A percentile compares a stretch with the other conserved stretches of the same genome.
Evolutionary conservation across 2,329 filamentous ascomycete genomes (phyloP).

Genomic region (Botrytis fragariae): DNA sequence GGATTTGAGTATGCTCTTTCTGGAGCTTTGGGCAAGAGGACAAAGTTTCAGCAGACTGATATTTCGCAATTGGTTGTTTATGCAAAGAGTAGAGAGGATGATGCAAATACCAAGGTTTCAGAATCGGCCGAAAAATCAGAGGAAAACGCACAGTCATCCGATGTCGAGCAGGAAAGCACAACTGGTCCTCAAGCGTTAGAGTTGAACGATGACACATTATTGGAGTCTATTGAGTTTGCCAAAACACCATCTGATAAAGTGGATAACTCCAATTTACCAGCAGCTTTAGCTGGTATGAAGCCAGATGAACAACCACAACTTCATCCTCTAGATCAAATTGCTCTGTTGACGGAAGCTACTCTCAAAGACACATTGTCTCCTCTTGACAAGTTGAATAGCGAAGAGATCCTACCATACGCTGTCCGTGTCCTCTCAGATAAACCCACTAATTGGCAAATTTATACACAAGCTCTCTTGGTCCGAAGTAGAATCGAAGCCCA

Average conservation of each 20-base stretch:
- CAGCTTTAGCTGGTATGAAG: conserved; percentile 61
- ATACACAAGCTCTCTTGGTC: conserved; percentile 88
- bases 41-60: conserved; percentile 74
- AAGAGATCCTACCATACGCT: conserved; percentile 90
- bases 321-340: conserved; percentile 81
- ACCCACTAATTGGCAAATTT: conserved; percentile 95
- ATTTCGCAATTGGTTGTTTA: conserved; percentile 88
- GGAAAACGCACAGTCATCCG: conserved; percentile 25
- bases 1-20: conserved; percentile 79
- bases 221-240: conserved; percentile 82
- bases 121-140: conserved; percentile 27
- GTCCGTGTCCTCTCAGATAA: conserved; percentile 83
- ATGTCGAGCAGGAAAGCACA: conserved; percentile 39
- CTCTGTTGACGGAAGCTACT: conserved; percentile 81
- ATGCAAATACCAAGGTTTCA: conserved; percentile 20
- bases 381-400: conserved; percentile 79
- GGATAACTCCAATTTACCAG: conserved; percentile 53
- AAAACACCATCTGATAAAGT: conserved; percentile 46
- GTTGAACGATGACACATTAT: conserved; percentile 87
- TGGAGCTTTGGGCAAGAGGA: conserved; percentile 81
- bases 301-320: conserved; percentile 81
- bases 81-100: conserved; percentile 64
- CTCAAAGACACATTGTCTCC: conserved; percentile 87
- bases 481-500: conserved; percentile 88
- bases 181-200: conserved; percentile 65